Conservation (phyloP, 2,329 filamentous ascomycete genomes). For the Pseudogymnoascus sp. region DNA sequence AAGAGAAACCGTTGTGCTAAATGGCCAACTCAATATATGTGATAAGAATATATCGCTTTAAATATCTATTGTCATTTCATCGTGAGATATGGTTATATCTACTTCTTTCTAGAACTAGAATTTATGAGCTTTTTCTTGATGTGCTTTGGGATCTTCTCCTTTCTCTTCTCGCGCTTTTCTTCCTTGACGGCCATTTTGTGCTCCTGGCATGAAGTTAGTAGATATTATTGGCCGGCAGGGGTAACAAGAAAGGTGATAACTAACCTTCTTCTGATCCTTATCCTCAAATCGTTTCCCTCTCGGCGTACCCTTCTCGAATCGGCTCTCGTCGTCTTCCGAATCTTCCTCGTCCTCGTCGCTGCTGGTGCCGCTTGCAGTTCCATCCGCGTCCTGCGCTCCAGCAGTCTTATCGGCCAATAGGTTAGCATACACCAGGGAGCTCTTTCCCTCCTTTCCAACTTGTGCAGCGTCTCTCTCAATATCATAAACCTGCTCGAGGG, state of each 20-base stretch:
- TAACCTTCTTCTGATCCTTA: conserved; percentile 76
- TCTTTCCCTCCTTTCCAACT: conserved; percentile 62
- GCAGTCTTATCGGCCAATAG: conserved; percentile 64
- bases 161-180: conserved; percentile 85
- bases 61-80: conserved; percentile 8
- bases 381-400: conserved; percentile 32
- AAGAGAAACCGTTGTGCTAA: neutral
- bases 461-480: conserved; percentile 82
- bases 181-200: conserved; percentile 93
- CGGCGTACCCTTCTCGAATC: conserved; percentile 58
- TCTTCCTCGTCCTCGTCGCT: conserved; percentile 32
- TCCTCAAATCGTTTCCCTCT: conserved; percentile 81
- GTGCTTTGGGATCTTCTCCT: conserved; percentile 94
- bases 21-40: neutral
- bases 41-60: neutral
- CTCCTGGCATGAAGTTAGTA: conserved; percentile 32
- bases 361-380: conserved; percentile 31
- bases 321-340: conserved; percentile 40
- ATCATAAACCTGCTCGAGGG: conserved; percentile 91
- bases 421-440: conserved; percentile 75
- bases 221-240: neutral
- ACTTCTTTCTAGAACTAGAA: conserved; percentile 46
- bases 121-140: conserved; percentile 82
- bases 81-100: conserved; percentile 37
- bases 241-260: conserved; percentile 12